Percentiles rank a stretch among this genome's conserved stretches.
These are phyloP conservation scores for Macrolepiota albuminosa DNA, from an alignment of 768 basidiomycete genomes.

Conservation along the genomic window DNA sequence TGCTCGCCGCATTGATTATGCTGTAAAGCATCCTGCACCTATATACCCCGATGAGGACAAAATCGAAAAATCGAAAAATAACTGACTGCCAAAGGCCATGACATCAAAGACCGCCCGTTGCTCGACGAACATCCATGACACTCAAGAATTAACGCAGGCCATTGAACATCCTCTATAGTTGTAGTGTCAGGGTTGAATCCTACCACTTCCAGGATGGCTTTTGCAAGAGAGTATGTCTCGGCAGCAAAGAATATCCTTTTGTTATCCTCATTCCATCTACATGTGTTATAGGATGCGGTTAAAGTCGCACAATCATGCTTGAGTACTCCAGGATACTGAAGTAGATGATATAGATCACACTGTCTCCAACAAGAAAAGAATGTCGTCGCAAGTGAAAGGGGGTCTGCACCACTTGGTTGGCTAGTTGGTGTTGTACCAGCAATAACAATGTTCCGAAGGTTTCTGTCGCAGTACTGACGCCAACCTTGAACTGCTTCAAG, in stretches of 20 bases:
- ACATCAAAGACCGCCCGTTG: not conserved
- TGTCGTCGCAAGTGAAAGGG: conserved; percentile 4
- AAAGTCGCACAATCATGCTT: not conserved
- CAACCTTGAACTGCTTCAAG: not conserved
- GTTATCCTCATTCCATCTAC: not conserved
- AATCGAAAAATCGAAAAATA: not conserved
- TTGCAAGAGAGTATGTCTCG: not conserved
- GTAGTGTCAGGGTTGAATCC: conserved; percentile 3
- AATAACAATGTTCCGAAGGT: not conserved
- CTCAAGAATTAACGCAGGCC: not conserved
- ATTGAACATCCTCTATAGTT: not conserved
- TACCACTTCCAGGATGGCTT: conserved; percentile 1
- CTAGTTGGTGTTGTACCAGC: not conserved
- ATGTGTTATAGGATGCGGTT: not conserved
- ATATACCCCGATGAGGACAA: not conserved
- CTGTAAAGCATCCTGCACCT: not conserved
- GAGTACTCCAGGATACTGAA: conserved; percentile 2
- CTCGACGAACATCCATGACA: not conserved
- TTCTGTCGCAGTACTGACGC: not conserved
- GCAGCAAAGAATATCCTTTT: not conserved
- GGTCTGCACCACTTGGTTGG: not conserved
- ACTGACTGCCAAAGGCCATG: conserved; percentile 6
- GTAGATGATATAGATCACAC: fast-evolving
- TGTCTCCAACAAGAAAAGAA: not conserved
- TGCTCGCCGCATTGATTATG: not conserved